phyloP scores from a whole-genome alignment of 805 yeast genomes.

The Huiozyma naganishii region DNA sequence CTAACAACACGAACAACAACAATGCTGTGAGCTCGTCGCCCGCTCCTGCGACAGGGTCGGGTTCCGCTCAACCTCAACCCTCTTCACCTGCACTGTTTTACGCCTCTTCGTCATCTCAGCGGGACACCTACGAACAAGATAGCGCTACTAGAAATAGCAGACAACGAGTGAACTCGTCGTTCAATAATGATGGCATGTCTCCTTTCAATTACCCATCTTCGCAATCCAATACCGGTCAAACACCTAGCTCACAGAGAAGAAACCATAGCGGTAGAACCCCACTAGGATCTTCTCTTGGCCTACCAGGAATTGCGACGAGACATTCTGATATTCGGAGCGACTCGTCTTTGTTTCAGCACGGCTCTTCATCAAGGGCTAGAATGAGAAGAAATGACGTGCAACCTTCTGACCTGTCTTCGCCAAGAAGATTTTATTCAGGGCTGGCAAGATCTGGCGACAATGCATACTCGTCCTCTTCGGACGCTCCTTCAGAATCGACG shows the following conservation, averaged over 20 bases:
- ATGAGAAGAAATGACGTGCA: slow-evolving; percentile 72
- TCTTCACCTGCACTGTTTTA: slow-evolving; percentile 28
- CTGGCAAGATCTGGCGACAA: slow-evolving; percentile 5
- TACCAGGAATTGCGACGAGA: slow-evolving; percentile 20
- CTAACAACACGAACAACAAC: slow-evolving; percentile 20
- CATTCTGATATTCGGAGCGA: slow-evolving; percentile 37
- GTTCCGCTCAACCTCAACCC: slow-evolving; percentile 27
- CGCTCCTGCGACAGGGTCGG: slow-evolving; percentile 30
- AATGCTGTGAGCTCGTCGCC: slow-evolving; percentile 19
- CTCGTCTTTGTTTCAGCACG: slow-evolving; percentile 28
- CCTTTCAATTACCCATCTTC: slow-evolving; percentile 37
- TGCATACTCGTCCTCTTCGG: slow-evolving; percentile 20
- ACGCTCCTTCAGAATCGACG: slow-evolving; percentile 31
- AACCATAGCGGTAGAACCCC: slow-evolving; percentile 5
- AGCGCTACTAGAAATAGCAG: slow-evolving; percentile 7
- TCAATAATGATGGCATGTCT: slow-evolving; percentile 29
- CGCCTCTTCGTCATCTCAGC: slow-evolving; percentile 25
- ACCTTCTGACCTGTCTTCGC: slow-evolving; percentile 62
- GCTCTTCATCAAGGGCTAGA: slow-evolving; percentile 33
- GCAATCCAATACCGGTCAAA: background rate
- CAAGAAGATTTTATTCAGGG: slow-evolving; percentile 42
- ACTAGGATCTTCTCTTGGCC: slow-evolving; percentile 4
- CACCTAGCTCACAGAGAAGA: background rate
- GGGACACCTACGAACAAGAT: slow-evolving; percentile 21
- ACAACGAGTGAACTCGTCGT: slow-evolving; percentile 7